These are phyloP conservation scores for Hyphodiscus hymeniophilus DNA, from an alignment of 495 filamentous ascomycete genomes.

Conservation along the genomic window DNA sequence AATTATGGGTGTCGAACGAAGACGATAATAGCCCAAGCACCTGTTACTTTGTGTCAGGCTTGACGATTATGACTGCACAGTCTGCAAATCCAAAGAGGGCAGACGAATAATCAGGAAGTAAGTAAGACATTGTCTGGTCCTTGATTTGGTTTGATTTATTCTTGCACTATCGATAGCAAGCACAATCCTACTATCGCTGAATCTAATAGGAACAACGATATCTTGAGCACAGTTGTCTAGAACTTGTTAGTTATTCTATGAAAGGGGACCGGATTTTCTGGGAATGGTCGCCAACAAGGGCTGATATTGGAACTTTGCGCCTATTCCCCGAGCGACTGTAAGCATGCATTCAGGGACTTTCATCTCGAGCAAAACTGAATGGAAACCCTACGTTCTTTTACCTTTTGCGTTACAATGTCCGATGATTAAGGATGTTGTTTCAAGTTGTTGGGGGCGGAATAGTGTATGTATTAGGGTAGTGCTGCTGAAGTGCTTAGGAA, in stretches of 20 bases:
- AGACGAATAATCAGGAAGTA: constrained; percentile 17
- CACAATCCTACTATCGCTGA: constrained; percentile 14
- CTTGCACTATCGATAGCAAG: constrained; percentile 13
- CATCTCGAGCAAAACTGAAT: constrained; percentile 43
- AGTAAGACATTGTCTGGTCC: constrained; percentile 16
- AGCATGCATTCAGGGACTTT: constrained; percentile 22
- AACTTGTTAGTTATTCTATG: constrained; percentile 19
- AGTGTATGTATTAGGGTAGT: too few species aligned
- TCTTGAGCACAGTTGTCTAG: constrained; percentile 19
- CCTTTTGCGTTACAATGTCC: too few species aligned
- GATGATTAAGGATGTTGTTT: too few species aligned
- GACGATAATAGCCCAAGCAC: constrained; percentile 18
- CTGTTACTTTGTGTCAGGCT: constrained; percentile 20
- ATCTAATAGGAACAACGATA: constrained; percentile 19
- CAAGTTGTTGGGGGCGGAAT: too few species aligned
- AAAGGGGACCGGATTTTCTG: constrained; percentile 14
- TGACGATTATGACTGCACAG: constrained; percentile 20
- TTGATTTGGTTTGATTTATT: constrained; percentile 13
- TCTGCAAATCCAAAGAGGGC: constrained; percentile 21
- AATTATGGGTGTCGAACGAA: constrained; percentile 17
- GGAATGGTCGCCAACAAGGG: too few species aligned
- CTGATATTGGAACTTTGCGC: constrained; percentile 21
- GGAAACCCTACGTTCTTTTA: too few species aligned
- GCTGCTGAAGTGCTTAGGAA: too few species aligned
- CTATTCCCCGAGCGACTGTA: constrained; percentile 20